phyloP scores from a whole-genome alignment of 345 rosid species.

The Populus deltoides region DNA sequence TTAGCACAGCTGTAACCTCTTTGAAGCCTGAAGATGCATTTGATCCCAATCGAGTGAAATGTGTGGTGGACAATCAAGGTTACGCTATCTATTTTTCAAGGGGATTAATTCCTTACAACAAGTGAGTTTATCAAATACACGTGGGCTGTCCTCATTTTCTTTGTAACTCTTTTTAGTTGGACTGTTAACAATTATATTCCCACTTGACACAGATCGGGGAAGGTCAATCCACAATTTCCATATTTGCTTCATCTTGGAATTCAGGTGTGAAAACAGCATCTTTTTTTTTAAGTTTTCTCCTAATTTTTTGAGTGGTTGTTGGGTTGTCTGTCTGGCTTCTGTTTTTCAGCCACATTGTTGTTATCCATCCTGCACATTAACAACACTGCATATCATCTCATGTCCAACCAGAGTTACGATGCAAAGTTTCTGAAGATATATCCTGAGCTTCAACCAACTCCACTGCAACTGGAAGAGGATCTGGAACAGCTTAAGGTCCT shows the following conservation, averaged over 20 bases:
- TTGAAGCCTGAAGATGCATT: slow-evolving; percentile 85
- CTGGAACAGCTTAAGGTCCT: slow-evolving; percentile 97
- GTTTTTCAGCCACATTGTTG: not conserved
- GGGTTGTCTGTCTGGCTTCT: not conserved
- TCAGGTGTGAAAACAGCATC: slow-evolving; percentile 51
- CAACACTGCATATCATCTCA: not conserved
- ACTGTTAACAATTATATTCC: slow-evolving; percentile 8
- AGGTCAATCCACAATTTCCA: slow-evolving; percentile 72
- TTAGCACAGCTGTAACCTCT: slow-evolving; percentile 91
- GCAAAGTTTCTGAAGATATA: slow-evolving; percentile 77
- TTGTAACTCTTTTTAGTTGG: not conserved
- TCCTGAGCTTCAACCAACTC: slow-evolving; percentile 79
- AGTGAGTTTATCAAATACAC: slow-evolving; percentile 42
- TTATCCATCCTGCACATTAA: not conserved
- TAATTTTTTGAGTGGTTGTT: not conserved
- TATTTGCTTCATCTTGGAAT: slow-evolving; percentile 97
- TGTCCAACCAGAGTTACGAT: slow-evolving; percentile 71
- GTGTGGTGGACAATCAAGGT: slow-evolving; percentile 73
- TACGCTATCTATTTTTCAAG: slow-evolving; percentile 91
- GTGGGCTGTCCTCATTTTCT: not conserved
- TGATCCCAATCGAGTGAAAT: slow-evolving; percentile 92
- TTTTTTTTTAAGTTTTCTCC: not conserved
- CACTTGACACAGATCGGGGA: slow-evolving; percentile 58
- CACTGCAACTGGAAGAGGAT: slow-evolving; percentile 91
- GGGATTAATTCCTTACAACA: slow-evolving; percentile 88